phyloP scores from a whole-genome alignment of 2,329 filamentous ascomycete genomes.

The Chaetomiaceae sp. region DNA sequence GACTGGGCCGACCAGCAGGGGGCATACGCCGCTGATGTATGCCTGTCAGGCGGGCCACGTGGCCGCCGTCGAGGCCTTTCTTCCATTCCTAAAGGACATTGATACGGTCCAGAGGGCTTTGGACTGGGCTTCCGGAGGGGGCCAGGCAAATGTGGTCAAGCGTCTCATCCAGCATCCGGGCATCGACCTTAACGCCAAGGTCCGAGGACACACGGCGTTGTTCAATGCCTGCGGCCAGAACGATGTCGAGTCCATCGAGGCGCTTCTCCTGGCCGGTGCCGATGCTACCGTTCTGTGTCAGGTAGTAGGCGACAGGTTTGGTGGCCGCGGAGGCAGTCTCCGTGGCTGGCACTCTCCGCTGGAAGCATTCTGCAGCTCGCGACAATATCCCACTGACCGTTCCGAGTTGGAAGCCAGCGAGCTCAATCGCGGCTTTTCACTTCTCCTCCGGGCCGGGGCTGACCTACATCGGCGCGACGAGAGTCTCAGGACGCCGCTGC shows the following conservation, averaged over 20 bases:
- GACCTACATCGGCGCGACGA: slow-evolving; percentile 7
- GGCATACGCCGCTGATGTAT: slow-evolving; percentile 32
- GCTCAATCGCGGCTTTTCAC: not conserved
- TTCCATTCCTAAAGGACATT: slow-evolving; percentile 26
- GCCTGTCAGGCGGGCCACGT: slow-evolving; percentile 30
- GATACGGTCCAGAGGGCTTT: slow-evolving; percentile 29
- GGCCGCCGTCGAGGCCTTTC: slow-evolving; percentile 28
- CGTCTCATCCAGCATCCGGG: slow-evolving; percentile 31
- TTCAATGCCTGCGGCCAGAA: slow-evolving; percentile 19
- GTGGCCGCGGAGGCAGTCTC: not conserved
- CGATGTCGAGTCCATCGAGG: slow-evolving; percentile 14
- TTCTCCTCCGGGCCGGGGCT: slow-evolving; percentile 8
- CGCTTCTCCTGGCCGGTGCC: slow-evolving; percentile 14
- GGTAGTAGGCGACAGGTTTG: not conserved
- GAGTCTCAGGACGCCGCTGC: slow-evolving; percentile 23
- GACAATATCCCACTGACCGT: slow-evolving; percentile 19
- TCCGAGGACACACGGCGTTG: slow-evolving; percentile 22
- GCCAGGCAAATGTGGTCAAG: slow-evolving; percentile 25
- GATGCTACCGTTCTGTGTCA: slow-evolving; percentile 8
- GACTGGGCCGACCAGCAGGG: slow-evolving; percentile 15
- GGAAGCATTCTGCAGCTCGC: not conserved
- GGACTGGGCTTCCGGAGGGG: slow-evolving; percentile 25
- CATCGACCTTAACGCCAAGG: slow-evolving; percentile 31
- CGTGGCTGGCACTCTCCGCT: not conserved
- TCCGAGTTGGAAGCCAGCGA: slow-evolving; percentile 9